Evolutionary conservation across 495 filamentous ascomycete genomes (phyloP), one percentile per base, ranked within the genome.

Genomic region (Achaetomiella virescens): DNA sequence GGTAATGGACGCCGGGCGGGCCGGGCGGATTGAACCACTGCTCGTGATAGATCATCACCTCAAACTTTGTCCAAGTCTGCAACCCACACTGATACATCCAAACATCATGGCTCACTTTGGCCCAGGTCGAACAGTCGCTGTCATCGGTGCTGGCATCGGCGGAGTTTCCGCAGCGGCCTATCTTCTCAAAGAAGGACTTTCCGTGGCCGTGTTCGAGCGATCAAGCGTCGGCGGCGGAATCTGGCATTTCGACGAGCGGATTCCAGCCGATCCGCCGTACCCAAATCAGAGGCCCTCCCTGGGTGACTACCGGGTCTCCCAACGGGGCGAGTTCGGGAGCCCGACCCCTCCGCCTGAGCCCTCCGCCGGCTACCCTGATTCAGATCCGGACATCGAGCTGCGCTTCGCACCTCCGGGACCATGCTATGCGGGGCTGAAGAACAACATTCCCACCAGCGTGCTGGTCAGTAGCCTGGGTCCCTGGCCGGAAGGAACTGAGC

Each of bases 141-240:
- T 89, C 17, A 85, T 89, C 54, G 86, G 86, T 5, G 84, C 84
- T 25, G 85, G 86, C 10, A 82, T 88, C 36, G 85, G 81, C 52
- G 85, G 86, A 11, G 78, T 89, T 24, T 75, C 76, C 3, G 73
- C 81, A 12, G 82, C 83, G 21, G 82, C 76, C 10, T 81, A 88
- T 67, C 72, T 89, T 36, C 76, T 80, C 38, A 74, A 69, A 27
- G 71, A 74, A 45, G 82, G 81, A 1, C 55, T 86, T 17, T 70
- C 82, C 7, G 81, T 87, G 36, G 80, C 75, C 0, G 78, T 88
- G 0, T 87, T 83, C 60, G 85, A 89, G 59, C 75, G 85, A 36
- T 80, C 76, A 31, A 67, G 72, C 44, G 71, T 68, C 3, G 69
- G 78, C 22, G 82, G 86, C 9, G 84, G 84, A 11, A 75, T 81